phyloP scores from a whole-genome alignment of 441 rosid genomes.

The Viola pubescens region DNA sequence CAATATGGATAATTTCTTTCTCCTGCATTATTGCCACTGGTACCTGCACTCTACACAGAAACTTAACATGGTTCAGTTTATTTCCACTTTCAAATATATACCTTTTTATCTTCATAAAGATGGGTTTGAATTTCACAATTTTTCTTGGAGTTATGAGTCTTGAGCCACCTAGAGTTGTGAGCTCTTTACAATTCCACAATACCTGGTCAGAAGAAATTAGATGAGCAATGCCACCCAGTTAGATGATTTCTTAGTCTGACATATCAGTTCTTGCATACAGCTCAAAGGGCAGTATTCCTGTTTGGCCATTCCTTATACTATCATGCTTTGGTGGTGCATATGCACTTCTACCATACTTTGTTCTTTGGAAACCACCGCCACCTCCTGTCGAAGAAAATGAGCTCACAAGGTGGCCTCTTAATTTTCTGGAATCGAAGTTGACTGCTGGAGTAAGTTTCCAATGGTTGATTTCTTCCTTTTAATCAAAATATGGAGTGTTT shows the following conservation, averaged over 20 bases:
- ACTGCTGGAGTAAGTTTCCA: conserved; percentile 52
- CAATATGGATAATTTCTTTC: too few relatives aligned
- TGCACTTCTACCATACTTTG: conserved; percentile 83
- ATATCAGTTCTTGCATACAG: conserved; percentile 29
- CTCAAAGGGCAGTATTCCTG: conserved; percentile 44
- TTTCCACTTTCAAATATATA: too few relatives aligned
- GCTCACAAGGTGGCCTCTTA: conserved; percentile 69
- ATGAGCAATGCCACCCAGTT: too few relatives aligned
- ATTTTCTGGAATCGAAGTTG: conserved; percentile 70
- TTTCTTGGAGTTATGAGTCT: too few relatives aligned
- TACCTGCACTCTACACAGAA: too few relatives aligned
- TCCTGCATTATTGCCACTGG: too few relatives aligned
- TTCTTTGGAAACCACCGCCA: conserved; percentile 84
- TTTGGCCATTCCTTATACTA: conserved; percentile 71
- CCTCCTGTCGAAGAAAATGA: conserved; percentile 62
- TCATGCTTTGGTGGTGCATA: conserved; percentile 67
- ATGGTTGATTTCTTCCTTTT: neutral
- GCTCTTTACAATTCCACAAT: too few relatives aligned
- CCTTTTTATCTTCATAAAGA: too few relatives aligned
- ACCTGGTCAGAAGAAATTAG: too few relatives aligned
- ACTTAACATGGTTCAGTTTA: too few relatives aligned
- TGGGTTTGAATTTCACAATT: too few relatives aligned
- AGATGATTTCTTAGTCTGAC: neutral
- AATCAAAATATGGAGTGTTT: neutral
- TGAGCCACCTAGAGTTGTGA: too few relatives aligned